Evolutionary conservation across 2,329 filamentous ascomycete species (phyloP).

Genomic region (Coniochaeta ligniaria): DNA sequence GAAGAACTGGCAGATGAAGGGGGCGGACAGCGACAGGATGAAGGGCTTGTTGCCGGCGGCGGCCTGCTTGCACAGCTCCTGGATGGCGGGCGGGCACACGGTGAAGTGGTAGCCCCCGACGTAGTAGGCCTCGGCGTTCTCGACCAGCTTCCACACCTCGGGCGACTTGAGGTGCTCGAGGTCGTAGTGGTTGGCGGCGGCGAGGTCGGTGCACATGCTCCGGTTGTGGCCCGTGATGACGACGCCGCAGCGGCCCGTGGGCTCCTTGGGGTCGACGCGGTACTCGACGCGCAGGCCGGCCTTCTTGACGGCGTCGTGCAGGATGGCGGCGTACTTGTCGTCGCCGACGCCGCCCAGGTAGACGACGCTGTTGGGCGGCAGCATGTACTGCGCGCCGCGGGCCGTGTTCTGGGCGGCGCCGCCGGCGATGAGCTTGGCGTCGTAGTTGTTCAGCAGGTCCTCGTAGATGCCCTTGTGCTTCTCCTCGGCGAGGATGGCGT

Average conservation of each 20-base stretch:
- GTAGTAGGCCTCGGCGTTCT: conserved; percentile 85
- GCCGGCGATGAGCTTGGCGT: conserved; percentile 90
- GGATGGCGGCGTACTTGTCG: conserved; percentile 89
- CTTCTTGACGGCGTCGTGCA: conserved; percentile 77
- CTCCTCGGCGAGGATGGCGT: conserved; percentile 92
- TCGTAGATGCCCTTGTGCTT: conserved; percentile 88
- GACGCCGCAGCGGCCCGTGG: conserved; percentile 91
- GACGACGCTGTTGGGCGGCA: conserved; percentile 80
- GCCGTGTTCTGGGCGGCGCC: conserved; percentile 97
- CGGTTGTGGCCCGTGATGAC: conserved; percentile 96
- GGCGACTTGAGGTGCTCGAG: conserved; percentile 86
- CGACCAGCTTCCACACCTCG: conserved; percentile 84
- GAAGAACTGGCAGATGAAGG: conserved; percentile 97
- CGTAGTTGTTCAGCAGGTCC: conserved; percentile 84
- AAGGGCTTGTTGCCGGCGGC: conserved; percentile 86
- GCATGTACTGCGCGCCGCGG: conserved; percentile 92
- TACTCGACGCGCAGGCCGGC: conserved; percentile 93
- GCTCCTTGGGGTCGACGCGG: conserved; percentile 74
- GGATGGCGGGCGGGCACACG: conserved; percentile 83
- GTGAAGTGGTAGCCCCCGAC: conserved; percentile 97
- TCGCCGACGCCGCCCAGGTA: conserved; percentile 92
- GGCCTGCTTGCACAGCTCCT: conserved; percentile 86
- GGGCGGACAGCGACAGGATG: conserved; percentile 85
- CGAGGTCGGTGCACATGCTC: conserved; percentile 89
- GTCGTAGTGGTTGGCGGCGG: conserved; percentile 95